Percentiles rank a stretch among this genome's conserved stretches.
These are phyloP conservation scores for Solanum virginianum DNA, from an alignment of 257 asterid species.

Conservation along the genomic window DNA sequence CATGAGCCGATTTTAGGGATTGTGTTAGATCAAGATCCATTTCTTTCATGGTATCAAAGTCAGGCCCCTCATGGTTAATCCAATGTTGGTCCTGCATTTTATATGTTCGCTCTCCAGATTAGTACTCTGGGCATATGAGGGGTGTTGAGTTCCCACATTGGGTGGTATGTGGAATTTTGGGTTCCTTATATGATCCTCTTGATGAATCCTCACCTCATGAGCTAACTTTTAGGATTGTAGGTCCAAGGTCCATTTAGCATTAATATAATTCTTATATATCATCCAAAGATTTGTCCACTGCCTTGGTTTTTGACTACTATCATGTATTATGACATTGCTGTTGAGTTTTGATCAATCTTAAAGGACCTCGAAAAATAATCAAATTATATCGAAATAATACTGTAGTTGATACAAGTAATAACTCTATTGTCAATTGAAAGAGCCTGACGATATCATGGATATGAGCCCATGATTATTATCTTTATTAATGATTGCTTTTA, in stretches of 20 bases:
- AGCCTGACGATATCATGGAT: neutral
- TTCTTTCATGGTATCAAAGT: neutral
- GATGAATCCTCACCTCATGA: neutral
- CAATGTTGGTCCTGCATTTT: neutral
- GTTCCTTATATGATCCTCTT: neutral
- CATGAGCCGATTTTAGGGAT: neutral
- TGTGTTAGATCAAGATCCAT: neutral
- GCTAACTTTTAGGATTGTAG: neutral
- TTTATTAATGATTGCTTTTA: constrained; percentile 8
- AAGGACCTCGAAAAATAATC: neutral
- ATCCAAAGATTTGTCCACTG: neutral
- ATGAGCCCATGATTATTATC: neutral
- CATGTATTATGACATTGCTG: neutral
- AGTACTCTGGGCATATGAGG: neutral
- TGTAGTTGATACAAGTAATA: neutral
- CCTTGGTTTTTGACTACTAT: neutral
- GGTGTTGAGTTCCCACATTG: neutral
- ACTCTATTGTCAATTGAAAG: neutral
- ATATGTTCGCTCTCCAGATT: neutral
- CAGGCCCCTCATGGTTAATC: neutral
- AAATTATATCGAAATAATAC: neutral
- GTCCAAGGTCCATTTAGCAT: neutral
- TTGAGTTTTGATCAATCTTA: neutral
- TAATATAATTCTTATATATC: neutral
- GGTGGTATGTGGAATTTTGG: neutral